Conservation (phyloP, 768 basidiomycete species). For the Tulasnella sp. region DNA sequence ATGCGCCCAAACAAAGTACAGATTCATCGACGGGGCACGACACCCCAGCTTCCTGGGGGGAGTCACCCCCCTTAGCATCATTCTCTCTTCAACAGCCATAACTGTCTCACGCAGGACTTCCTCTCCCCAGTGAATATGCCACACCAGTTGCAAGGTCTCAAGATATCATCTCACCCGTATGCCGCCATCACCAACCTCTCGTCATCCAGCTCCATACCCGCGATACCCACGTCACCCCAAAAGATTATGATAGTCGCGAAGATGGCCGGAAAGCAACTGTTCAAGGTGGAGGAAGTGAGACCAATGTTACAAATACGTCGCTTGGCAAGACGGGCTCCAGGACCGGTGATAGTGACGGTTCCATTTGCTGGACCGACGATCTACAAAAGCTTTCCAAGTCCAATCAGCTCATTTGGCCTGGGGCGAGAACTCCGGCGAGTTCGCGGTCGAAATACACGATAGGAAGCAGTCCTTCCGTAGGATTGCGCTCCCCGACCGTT, state of each 20-base stretch:
- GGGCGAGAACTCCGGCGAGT: not conserved
- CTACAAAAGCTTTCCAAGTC: constrained; percentile 3
- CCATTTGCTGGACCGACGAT: not conserved
- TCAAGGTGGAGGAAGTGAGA: not conserved
- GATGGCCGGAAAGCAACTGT: not conserved
- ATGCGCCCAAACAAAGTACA: not conserved
- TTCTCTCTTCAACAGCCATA: not conserved
- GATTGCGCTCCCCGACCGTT: not conserved
- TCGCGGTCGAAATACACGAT: not conserved
- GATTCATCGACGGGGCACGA: not conserved
- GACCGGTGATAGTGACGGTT: not conserved
- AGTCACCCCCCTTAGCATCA: not conserved
- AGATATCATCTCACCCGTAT: not conserved
- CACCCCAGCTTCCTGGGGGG: not conserved
- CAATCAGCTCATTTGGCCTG: not conserved
- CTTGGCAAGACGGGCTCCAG: not conserved
- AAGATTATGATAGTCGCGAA: not conserved
- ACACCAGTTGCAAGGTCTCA: not conserved
- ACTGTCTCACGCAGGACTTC: not conserved
- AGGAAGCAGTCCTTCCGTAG: not conserved
- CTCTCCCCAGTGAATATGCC: not conserved
- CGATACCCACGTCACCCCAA: not conserved
- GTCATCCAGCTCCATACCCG: not conserved
- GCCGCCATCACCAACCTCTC: not conserved
- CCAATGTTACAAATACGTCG: not conserved